Percentiles rank a stretch among this genome's conserved stretches.
These are phyloP conservation scores for Theileria annulata DNA, from an alignment of 169 alveolate species.

Conservation along the genomic window DNA sequence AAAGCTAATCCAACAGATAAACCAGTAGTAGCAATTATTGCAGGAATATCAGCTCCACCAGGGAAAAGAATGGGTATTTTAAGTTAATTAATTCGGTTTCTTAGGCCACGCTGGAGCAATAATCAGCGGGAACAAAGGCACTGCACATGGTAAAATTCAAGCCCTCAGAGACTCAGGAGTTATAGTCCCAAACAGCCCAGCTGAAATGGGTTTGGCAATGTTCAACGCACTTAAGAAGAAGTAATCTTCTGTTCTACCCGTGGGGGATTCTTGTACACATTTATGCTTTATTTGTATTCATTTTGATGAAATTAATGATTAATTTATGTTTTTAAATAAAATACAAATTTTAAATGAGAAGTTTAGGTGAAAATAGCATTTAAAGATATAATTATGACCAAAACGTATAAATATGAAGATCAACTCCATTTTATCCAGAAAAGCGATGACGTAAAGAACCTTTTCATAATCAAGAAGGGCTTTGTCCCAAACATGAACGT, in stretches of 20 bases:
- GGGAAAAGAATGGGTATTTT: constrained; percentile 91
- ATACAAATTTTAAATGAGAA: not conserved
- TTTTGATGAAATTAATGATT: not conserved
- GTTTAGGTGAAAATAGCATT: not conserved
- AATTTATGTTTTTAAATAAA: not conserved
- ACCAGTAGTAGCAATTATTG: constrained; percentile 95
- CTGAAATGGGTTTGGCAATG: constrained; percentile 81
- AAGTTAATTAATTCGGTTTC: not conserved
- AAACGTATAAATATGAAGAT: constrained; percentile 18
- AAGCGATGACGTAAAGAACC: constrained; percentile 33
- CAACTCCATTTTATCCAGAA: constrained; percentile 32
- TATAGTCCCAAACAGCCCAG: constrained; percentile 86
- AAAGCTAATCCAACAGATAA: constrained; percentile 83
- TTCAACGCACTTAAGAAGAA: constrained; percentile 37
- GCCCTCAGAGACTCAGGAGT: constrained; percentile 91
- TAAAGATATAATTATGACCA: constrained; percentile 7
- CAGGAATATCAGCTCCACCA: constrained; percentile 98
- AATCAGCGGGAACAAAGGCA: constrained; percentile 96
- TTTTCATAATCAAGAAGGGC: constrained; percentile 75
- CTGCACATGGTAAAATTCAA: constrained; percentile 91
- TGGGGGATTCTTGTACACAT: constrained; percentile 24
- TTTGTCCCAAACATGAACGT: constrained; percentile 84
- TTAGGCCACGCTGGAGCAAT: constrained; percentile 98
- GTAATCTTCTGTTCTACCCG: not conserved
- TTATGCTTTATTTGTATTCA: not conserved